Conservation (phyloP, 441 rosid genomes). For the Viola pubescens region DNA sequence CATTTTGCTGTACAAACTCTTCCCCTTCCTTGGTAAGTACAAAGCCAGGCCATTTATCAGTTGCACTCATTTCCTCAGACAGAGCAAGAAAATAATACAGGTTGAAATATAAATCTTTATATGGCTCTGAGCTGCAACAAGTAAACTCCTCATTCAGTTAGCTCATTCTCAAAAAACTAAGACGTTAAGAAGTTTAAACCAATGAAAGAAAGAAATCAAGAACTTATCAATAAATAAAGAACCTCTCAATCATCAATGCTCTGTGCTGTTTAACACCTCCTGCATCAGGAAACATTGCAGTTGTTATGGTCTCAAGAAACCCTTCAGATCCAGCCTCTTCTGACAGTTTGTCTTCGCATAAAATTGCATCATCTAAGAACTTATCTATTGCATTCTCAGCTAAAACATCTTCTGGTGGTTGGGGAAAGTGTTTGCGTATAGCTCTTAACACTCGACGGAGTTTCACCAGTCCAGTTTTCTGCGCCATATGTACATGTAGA, state of each 20-base stretch:
- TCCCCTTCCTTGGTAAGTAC: conserved; percentile 98
- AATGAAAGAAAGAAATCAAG: conserved; percentile 7
- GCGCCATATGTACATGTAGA: conserved; percentile 12
- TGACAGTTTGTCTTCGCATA: conserved; percentile 87
- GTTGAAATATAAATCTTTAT: conserved; percentile 79
- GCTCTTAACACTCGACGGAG: conserved; percentile 97
- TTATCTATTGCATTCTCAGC: conserved; percentile 75
- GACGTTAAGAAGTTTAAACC: conserved; percentile 7
- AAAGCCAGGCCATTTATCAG: conserved; percentile 99
- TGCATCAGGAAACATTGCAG: conserved; percentile 50
- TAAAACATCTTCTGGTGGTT: conserved; percentile 88
- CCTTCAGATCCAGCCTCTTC: conserved; percentile 86
- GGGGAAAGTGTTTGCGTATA: conserved; percentile 88
- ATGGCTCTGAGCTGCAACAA: conserved; percentile 75
- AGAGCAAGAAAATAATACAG: conserved; percentile 84
- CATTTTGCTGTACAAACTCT: conserved; percentile 93
- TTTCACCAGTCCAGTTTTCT: conserved; percentile 94
- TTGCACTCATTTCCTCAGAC: conserved; percentile 95
- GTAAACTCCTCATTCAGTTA: conserved; percentile 22
- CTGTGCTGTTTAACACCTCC: conserved; percentile 66
- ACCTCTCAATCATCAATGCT: conserved; percentile 56
- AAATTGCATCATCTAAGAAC: conserved; percentile 75
- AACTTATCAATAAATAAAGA: conserved; percentile 12
- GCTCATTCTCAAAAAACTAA: conserved; percentile 18
- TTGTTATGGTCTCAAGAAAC: conserved; percentile 63